These are phyloP conservation scores for Smittium mucronatum DNA, from an alignment of 371 early-diverging fungal species.

Conservation along the genomic window DNA sequence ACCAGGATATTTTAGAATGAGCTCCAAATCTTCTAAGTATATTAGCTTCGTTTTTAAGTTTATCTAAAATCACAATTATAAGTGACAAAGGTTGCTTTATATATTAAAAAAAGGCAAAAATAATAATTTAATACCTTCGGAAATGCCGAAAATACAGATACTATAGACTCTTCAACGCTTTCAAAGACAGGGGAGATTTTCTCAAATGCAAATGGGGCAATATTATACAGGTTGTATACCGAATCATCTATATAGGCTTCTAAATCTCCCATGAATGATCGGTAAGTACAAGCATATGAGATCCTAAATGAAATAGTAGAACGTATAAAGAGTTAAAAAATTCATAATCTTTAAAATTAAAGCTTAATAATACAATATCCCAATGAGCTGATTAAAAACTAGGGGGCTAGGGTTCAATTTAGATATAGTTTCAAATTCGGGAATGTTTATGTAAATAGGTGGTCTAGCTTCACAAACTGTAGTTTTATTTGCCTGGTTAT, in stretches of 20 bases:
- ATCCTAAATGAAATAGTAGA: background rate
- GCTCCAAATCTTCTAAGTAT: conserved; percentile 5
- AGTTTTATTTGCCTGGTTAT: background rate
- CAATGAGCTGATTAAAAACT: conserved; percentile 6
- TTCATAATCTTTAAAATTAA: background rate
- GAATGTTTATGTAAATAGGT: background rate
- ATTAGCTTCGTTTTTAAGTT: background rate
- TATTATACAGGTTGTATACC: background rate
- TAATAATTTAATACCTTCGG: too few relatives aligned
- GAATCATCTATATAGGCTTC: background rate
- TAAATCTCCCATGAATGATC: background rate
- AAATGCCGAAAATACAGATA: background rate
- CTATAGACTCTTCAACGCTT: background rate
- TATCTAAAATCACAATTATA: background rate
- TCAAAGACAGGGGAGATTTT: background rate
- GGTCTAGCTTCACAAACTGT: background rate
- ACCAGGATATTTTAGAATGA: background rate
- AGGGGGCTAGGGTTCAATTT: background rate
- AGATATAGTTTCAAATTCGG: background rate
- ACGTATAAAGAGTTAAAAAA: background rate
- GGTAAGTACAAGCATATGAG: background rate
- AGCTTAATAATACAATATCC: background rate
- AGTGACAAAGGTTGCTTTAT: too few relatives aligned
- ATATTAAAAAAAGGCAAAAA: too few relatives aligned
- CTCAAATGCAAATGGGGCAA: background rate